Evolutionary conservation across 225 moss, liverwort and hornwort genomes (phyloP).

Genomic region (Polytrichum commune): DNA sequence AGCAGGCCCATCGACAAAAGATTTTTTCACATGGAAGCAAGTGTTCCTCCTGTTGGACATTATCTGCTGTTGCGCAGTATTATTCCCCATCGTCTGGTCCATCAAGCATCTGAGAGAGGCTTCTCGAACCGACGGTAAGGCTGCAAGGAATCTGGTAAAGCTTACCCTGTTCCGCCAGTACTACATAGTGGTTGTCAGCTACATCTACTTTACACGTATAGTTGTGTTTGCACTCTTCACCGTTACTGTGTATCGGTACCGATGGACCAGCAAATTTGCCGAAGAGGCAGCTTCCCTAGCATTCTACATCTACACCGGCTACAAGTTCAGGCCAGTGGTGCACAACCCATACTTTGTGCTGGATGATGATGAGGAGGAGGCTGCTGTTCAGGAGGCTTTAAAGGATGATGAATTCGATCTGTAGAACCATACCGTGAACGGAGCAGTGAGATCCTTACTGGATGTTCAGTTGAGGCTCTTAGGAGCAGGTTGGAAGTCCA

Average conservation of each 20-base stretch:
- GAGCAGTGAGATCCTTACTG: not conserved
- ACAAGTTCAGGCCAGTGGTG: constrained; percentile 59
- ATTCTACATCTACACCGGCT: constrained; percentile 62
- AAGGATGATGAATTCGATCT: constrained; percentile 74
- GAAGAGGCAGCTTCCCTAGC: constrained; percentile 51
- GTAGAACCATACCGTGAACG: constrained; percentile 7
- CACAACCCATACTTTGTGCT: constrained; percentile 67
- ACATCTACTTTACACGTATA: constrained; percentile 64
- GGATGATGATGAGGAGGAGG: constrained; percentile 64
- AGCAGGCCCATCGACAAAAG: constrained; percentile 49
- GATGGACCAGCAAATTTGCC: constrained; percentile 53
- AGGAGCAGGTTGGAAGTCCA: not conserved
- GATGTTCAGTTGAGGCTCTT: not conserved
- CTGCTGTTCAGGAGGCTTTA: constrained; percentile 35
- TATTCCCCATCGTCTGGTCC: constrained; percentile 68
- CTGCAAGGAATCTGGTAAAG: constrained; percentile 61
- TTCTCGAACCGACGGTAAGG: constrained; percentile 59
- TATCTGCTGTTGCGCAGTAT: constrained; percentile 63
- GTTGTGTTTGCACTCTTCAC: constrained; percentile 55
- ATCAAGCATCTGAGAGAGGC: constrained; percentile 69
- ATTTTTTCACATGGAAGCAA: constrained; percentile 60
- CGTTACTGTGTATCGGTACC: constrained; percentile 54
- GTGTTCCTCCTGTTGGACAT: constrained; percentile 58
- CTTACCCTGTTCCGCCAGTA: constrained; percentile 65
- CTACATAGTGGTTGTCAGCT: constrained; percentile 65